Evolutionary conservation across 345 rosid species (phyloP).

Genomic region (Salix purpurea): DNA sequence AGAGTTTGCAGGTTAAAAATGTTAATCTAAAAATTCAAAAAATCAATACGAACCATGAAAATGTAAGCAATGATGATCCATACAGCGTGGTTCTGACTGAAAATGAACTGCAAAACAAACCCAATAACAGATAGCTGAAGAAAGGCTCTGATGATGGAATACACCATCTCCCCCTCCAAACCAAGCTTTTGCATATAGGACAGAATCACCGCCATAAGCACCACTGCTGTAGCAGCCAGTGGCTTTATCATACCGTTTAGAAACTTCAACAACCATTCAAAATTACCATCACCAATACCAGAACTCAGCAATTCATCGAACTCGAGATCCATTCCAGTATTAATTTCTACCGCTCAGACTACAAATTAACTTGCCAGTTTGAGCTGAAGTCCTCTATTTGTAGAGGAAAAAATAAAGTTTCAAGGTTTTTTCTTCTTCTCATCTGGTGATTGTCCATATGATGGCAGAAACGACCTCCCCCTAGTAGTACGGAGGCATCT

Average conservation of each 20-base stretch:
- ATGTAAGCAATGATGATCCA: slow-evolving; percentile 86
- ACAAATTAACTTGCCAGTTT: background rate
- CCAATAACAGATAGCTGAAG: slow-evolving; percentile 82
- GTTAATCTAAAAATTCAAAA: no score
- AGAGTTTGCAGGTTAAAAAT: background rate
- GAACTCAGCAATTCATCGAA: background rate
- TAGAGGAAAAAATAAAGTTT: background rate
- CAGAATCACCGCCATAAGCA: slow-evolving; percentile 57
- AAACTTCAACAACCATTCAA: slow-evolving; percentile 54
- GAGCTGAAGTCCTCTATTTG: no score
- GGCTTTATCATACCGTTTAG: slow-evolving; percentile 79
- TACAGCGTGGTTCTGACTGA: slow-evolving; percentile 38
- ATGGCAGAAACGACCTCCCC: slow-evolving; percentile 30
- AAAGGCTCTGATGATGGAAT: slow-evolving; percentile 66
- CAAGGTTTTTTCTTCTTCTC: background rate
- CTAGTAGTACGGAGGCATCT: slow-evolving; percentile 11
- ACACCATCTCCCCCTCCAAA: slow-evolving; percentile 73
- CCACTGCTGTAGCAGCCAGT: slow-evolving; percentile 68
- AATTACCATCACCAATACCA: slow-evolving; percentile 24
- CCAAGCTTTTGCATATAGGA: slow-evolving; percentile 63
- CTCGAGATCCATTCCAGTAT: background rate
- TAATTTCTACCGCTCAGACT: background rate
- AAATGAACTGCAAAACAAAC: slow-evolving; percentile 87
- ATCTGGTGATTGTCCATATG: no score
- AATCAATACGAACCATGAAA: slow-evolving; percentile 55